Evolutionary conservation across 306 rosid species (phyloP).

Genomic region (Trifolium pratense): DNA sequence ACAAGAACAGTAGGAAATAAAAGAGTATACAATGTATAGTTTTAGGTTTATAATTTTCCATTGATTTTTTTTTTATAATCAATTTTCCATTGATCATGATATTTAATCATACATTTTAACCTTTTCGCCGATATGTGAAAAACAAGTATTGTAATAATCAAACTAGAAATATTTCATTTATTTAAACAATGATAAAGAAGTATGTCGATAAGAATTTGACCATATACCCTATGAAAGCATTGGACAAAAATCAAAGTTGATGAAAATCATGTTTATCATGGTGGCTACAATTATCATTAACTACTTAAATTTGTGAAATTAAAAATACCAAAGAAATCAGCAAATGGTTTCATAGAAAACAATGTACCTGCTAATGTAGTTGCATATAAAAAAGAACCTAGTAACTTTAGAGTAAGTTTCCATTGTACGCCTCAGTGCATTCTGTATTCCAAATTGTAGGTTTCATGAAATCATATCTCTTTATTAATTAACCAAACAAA

Average conservation of each 20-base stretch:
- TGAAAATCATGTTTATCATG: conserved; percentile 2
- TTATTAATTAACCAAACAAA: neutral
- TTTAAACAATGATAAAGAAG: conserved; percentile 6
- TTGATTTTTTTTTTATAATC: too few relatives aligned
- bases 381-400: conserved; percentile 92
- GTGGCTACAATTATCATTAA: neutral
- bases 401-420: conserved; percentile 95
- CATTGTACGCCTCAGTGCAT: conserved; percentile 94
- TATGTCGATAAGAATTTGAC: neutral
- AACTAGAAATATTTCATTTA: neutral
- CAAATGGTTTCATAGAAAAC: conserved; percentile 19
- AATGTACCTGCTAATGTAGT: conserved; percentile 90
- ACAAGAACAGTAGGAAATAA: conserved; percentile 2
- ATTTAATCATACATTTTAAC: neutral
- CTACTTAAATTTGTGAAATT: conserved; percentile 11
- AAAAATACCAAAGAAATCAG: conserved; percentile 1
- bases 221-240: neutral
- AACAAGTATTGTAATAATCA: neutral
- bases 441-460: conserved; percentile 55
- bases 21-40: neutral
- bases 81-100: conserved; percentile 1
- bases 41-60: conserved; percentile 25
- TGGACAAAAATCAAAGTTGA: conserved; percentile 18
- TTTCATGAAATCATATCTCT: conserved; percentile 12
- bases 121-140: neutral